Evolutionary conservation across 352 stramenopile genomes (phyloP).

Genomic region (Phytophthora meadii): DNA sequence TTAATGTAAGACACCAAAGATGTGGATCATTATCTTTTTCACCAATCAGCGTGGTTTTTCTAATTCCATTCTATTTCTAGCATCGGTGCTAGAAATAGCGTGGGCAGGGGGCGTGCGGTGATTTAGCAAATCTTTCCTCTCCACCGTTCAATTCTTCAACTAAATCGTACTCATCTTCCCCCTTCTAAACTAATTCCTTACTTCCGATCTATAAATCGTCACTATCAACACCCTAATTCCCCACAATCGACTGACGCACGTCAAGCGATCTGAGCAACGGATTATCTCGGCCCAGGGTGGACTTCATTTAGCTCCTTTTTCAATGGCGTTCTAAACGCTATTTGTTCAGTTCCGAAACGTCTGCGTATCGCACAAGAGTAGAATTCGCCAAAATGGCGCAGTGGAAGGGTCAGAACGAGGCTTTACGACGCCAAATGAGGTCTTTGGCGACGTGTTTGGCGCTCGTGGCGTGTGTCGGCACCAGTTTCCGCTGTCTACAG

Average conservation of each 20-base stretch:
- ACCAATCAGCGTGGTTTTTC: neutral
- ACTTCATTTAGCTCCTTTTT: constrained; percentile 13
- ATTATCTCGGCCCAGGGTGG: neutral
- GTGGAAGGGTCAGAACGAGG: neutral
- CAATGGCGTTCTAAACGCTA: neutral
- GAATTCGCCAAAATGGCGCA: constrained; percentile 2
- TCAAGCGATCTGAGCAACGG: constrained; percentile 12
- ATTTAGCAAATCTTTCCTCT: neutral
- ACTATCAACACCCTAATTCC: no score
- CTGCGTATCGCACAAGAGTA: neutral
- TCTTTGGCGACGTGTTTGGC: constrained; percentile 11
- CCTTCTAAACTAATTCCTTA: neutral
- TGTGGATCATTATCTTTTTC: no score
- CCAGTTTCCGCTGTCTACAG: constrained; percentile 7
- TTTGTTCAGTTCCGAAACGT: constrained; percentile 17
- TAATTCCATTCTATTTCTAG: constrained; percentile 20
- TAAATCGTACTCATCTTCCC: neutral
- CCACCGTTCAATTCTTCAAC: neutral
- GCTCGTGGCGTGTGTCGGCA: constrained; percentile 9
- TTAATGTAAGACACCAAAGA: no score
- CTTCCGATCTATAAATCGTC: neutral
- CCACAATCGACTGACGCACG: no score
- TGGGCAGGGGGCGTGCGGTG: neutral
- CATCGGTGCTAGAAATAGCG: constrained; percentile 21
- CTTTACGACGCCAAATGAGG: constrained; percentile 11